Conservation (phyloP, 805 yeast genomes). For the Metschnikowia shivogae region DNA sequence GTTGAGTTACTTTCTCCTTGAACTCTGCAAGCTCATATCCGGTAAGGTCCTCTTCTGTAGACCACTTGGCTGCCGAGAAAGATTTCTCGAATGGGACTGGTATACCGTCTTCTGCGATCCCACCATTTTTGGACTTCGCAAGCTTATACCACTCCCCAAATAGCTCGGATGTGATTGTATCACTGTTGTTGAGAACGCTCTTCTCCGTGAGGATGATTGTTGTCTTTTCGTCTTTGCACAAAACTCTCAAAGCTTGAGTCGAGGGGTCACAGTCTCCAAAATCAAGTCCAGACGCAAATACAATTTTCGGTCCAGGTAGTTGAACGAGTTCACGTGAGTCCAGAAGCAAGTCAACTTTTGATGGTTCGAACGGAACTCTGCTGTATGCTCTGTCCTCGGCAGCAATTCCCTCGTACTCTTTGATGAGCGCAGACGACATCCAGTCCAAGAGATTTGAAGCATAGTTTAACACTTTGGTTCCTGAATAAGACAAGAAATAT, state of each 20-base stretch:
- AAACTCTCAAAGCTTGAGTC: slow-evolving; percentile 45
- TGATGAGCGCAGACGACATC: slow-evolving; percentile 86
- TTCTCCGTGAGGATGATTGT: slow-evolving; percentile 74
- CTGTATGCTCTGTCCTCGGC: slow-evolving; percentile 21
- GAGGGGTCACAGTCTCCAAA: slow-evolving; percentile 61
- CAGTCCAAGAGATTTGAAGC: slow-evolving; percentile 92
- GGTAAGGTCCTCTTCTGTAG: slow-evolving; percentile 46
- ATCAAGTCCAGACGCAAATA: slow-evolving; percentile 70
- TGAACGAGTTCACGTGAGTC: slow-evolving; percentile 52
- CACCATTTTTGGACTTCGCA: slow-evolving; percentile 31
- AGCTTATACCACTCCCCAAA: slow-evolving; percentile 51
- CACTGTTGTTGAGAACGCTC: slow-evolving; percentile 26
- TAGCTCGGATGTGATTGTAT: slow-evolving; percentile 48
- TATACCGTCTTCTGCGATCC: slow-evolving; percentile 54
- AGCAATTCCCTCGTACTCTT: slow-evolving; percentile 64
- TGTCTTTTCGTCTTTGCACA: slow-evolving; percentile 63
- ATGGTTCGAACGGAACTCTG: slow-evolving; percentile 73
- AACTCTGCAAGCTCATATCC: slow-evolving; percentile 51
- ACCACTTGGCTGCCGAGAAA: slow-evolving; percentile 38
- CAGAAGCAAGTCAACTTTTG: slow-evolving; percentile 52
- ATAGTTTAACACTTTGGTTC: slow-evolving; percentile 70
- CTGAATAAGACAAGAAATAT: slow-evolving; percentile 70
- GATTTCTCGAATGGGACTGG: slow-evolving; percentile 50
- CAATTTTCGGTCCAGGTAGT: slow-evolving; percentile 68
- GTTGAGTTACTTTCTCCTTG: slow-evolving; percentile 41